Percentiles rank a stretch among this genome's conserved stretches.
Conservation (phyloP, 2,329 filamentous ascomycete species). For the Penicillium concentricum region DNA sequence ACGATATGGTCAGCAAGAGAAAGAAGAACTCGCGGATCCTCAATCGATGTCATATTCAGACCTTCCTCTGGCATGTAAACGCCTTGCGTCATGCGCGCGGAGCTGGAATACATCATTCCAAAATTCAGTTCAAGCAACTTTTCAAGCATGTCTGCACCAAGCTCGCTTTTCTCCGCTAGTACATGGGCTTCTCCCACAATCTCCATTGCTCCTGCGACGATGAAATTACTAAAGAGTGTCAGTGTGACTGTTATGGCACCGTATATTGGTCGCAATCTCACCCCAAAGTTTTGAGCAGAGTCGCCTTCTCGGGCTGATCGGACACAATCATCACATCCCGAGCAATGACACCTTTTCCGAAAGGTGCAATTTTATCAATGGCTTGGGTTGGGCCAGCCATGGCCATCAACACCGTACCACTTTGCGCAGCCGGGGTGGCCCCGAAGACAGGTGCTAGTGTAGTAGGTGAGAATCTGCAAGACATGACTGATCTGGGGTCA, state of each 20-base stretch:
- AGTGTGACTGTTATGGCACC: neutral
- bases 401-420: constrained; percentile 9
- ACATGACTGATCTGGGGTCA: neutral
- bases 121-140: constrained; percentile 31
- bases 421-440: constrained; percentile 10
- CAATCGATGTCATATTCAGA: neutral
- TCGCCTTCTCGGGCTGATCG: constrained; percentile 13
- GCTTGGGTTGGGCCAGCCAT: constrained; percentile 2
- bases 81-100: constrained; percentile 29
- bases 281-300: constrained; percentile 12
- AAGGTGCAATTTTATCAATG: neutral
- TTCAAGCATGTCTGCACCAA: constrained; percentile 26
- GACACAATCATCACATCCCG: constrained; percentile 12
- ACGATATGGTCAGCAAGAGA: neutral
- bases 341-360: constrained; percentile 10
- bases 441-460: constrained; percentile 13
- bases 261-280: neutral
- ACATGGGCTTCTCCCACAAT: constrained; percentile 32
- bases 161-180: constrained; percentile 31
- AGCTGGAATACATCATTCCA: constrained; percentile 29
- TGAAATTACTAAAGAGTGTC: constrained; percentile 14
- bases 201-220: constrained; percentile 25
- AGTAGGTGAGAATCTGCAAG: neutral
- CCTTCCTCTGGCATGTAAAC: constrained; percentile 30
- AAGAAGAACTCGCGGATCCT: neutral